These are phyloP conservation scores for Sugiyamaella americana DNA, from an alignment of 805 yeast species.

Conservation along the genomic window DNA sequence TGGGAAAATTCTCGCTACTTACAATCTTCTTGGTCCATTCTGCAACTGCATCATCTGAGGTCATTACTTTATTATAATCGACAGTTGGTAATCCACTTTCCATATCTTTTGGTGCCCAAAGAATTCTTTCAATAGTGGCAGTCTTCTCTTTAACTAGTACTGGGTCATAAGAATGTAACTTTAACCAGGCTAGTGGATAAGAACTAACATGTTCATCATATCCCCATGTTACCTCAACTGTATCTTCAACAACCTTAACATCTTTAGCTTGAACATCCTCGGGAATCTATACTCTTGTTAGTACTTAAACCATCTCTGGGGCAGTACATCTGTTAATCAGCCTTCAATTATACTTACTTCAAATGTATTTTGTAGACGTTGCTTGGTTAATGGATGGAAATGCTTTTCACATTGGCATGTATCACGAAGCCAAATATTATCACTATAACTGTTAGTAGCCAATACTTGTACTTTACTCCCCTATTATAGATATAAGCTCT, in stretches of 20 bases:
- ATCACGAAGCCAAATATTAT: constrained; percentile 60
- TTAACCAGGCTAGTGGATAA: constrained; percentile 40
- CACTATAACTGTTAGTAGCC: constrained; percentile 28
- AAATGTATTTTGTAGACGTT: constrained; percentile 52
- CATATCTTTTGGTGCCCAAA: constrained; percentile 44
- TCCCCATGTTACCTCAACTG: constrained; percentile 33
- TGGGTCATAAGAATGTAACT: constrained; percentile 49
- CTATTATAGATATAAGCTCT: no score
- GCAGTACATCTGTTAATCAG: no score
- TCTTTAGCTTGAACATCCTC: constrained; percentile 27
- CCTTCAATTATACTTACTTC: constrained; percentile 29
- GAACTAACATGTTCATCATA: constrained; percentile 36
- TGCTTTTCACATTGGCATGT: constrained; percentile 54
- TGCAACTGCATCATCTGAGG: constrained; percentile 39
- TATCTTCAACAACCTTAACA: constrained; percentile 13
- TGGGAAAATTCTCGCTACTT: constrained; percentile 1
- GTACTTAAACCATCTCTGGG: not conserved
- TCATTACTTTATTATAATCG: constrained; percentile 44
- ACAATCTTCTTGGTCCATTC: constrained; percentile 49
- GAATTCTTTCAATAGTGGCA: constrained; percentile 29
- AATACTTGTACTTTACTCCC: no score
- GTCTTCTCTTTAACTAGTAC: constrained; percentile 33
- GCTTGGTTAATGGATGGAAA: constrained; percentile 51
- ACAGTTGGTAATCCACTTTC: constrained; percentile 40
- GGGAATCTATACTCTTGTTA: constrained; percentile 25